phyloP scores from a whole-genome alignment of 176 grass and related monocot genomes.

The Dendrocalamus sinicus region DNA sequence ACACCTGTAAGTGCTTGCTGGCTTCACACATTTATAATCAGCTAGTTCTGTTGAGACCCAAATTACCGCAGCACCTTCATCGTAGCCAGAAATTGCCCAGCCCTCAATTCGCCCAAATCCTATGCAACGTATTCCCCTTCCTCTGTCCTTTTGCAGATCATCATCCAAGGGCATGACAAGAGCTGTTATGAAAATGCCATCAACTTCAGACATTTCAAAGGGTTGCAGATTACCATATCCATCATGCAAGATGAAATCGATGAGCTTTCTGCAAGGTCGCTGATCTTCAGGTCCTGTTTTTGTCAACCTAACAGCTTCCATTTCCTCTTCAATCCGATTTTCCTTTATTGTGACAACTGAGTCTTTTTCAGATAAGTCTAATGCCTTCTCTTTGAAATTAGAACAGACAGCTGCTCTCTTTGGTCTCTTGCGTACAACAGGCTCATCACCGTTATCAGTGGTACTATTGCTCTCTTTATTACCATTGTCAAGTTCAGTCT shows the following conservation, averaged over 20 bases:
- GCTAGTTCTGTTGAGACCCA: conserved; percentile 94
- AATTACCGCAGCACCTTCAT: conserved; percentile 83
- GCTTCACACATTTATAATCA: conserved; percentile 97
- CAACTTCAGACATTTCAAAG: conserved; percentile 99
- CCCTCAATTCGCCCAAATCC: conserved; percentile 95
- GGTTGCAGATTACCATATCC: conserved; percentile 83
- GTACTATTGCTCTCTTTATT: conserved; percentile 28
- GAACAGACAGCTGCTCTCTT: conserved; percentile 78
- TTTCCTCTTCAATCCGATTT: conserved; percentile 74
- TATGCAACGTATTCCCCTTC: conserved; percentile 86
- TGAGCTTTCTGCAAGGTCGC: conserved; percentile 76
- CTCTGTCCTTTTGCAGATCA: conserved; percentile 78
- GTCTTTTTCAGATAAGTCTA: conserved; percentile 67
- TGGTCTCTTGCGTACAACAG: conserved; percentile 60
- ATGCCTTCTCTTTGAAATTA: conserved; percentile 80
- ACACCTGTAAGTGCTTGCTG: conserved; percentile 77
- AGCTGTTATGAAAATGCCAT: conserved; percentile 88
- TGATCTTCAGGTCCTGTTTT: conserved; percentile 69
- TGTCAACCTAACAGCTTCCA: conserved; percentile 79
- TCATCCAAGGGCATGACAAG: conserved; percentile 91
- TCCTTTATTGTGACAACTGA: conserved; percentile 67
- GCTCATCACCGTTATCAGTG: conserved; percentile 54
- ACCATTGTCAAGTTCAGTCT: conserved; percentile 28
- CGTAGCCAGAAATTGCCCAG: conserved; percentile 97
- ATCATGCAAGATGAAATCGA: conserved; percentile 91